phyloP scores from a whole-genome alignment of 768 basidiomycete genomes.

The Tulasnella sp. region DNA sequence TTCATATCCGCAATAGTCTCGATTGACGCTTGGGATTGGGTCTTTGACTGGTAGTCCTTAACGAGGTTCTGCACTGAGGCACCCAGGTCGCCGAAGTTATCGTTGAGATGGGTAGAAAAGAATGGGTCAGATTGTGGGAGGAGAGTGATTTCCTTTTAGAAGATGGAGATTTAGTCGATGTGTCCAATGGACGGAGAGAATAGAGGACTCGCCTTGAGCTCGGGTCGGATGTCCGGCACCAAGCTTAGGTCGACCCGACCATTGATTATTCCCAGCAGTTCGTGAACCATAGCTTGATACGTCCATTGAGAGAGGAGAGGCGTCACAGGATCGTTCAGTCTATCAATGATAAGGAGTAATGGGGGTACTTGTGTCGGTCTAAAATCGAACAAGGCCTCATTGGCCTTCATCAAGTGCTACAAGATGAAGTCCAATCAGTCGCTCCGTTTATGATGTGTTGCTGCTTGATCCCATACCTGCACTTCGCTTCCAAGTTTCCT shows the following conservation, averaged over 20 bases:
- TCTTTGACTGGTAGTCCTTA: slow-evolving; percentile 78
- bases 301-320: slow-evolving; percentile 97
- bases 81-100: slow-evolving; percentile 95
- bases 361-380: slow-evolving; percentile 82
- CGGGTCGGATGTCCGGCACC: slow-evolving; percentile 79
- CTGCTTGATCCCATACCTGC: slow-evolving; percentile 44
- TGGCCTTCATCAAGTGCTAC: slow-evolving; percentile 71
- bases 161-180: background rate
- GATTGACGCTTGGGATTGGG: slow-evolving; percentile 68
- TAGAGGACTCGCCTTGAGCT: slow-evolving; percentile 57
- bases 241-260: slow-evolving; percentile 78
- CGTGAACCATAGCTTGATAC: slow-evolving; percentile 99
- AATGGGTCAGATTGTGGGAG: slow-evolving; percentile 89
- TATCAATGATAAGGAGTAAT: slow-evolving; percentile 82
- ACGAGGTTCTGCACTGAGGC: slow-evolving; percentile 88
- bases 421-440: slow-evolving; percentile 13
- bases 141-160: slow-evolving; percentile 77
- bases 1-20: slow-evolving; percentile 98
- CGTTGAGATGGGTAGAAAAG: slow-evolving; percentile 80
- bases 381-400: slow-evolving; percentile 86
- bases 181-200: background rate
- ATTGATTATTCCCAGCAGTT: slow-evolving; percentile 86
- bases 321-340: slow-evolving; percentile 94
- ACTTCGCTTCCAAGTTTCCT: slow-evolving; percentile 82
- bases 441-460: background rate